These are phyloP conservation scores for Rhodotorula paludigena DNA, from an alignment of 768 basidiomycete species.

Conservation along the genomic window DNA sequence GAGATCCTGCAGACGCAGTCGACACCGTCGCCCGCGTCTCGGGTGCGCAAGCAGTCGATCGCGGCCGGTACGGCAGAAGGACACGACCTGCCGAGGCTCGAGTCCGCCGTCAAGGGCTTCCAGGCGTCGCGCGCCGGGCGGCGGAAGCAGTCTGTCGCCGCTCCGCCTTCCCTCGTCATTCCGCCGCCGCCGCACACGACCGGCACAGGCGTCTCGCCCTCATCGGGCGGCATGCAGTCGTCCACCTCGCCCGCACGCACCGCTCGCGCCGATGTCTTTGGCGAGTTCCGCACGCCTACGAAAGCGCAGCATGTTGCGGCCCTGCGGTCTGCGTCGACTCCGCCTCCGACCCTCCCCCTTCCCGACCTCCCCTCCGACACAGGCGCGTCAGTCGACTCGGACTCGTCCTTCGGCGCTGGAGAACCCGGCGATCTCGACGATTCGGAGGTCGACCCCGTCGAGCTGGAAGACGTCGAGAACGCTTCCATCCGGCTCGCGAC, in stretches of 20 bases:
- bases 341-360: not conserved
- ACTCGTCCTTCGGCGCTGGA: not conserved
- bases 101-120: not conserved
- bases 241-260: not conserved
- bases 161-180: not conserved
- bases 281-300: not conserved
- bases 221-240: not conserved
- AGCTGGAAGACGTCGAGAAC: not conserved
- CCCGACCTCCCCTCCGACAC: not conserved
- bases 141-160: conserved; percentile 6
- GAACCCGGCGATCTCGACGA: not conserved
- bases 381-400: not conserved
- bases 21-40: not conserved
- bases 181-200: not conserved
- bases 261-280: not conserved
- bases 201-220: not conserved
- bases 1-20: not conserved
- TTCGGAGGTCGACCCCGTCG: conserved; percentile 1
- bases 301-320: not conserved
- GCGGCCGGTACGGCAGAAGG: not conserved
- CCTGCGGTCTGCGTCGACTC: not conserved
- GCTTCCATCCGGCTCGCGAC: not conserved
- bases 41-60: conserved; percentile 3
- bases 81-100: too few relatives aligned
- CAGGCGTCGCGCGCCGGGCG: not conserved